Evolutionary conservation across 2,329 filamentous ascomycete genomes (phyloP).

Genomic region (Ophiocordyceps polyrhachis-furcata): DNA sequence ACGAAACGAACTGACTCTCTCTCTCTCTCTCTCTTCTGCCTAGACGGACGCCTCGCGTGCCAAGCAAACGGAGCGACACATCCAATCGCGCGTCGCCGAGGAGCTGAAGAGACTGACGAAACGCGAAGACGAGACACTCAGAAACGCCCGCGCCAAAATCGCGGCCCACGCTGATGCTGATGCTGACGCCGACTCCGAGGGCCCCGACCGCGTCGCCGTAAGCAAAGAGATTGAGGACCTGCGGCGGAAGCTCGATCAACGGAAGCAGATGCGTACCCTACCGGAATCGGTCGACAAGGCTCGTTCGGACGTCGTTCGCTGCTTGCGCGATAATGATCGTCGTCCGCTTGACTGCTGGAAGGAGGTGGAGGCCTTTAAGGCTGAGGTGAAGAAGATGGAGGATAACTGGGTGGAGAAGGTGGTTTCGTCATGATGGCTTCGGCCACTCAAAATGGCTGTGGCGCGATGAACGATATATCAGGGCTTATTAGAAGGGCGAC

Average conservation of each 20-base stretch:
- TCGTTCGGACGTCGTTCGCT: slow-evolving; percentile 58
- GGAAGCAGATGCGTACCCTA: slow-evolving; percentile 47
- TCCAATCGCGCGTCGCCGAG: slow-evolving; percentile 69
- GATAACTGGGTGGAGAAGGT: slow-evolving; percentile 75
- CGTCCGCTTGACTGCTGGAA: slow-evolving; percentile 86
- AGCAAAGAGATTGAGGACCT: slow-evolving; percentile 40
- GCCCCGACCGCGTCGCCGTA: slow-evolving; percentile 26
- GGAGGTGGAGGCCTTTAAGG: slow-evolving; percentile 82
- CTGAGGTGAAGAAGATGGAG: slow-evolving; percentile 73
- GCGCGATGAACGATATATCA: too few species aligned
- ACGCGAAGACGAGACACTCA: slow-evolving; percentile 50
- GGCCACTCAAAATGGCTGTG: background rate
- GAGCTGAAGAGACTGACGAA: slow-evolving; percentile 69
- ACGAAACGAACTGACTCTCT: background rate
- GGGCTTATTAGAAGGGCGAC: background rate
- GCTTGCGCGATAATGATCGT: slow-evolving; percentile 67
- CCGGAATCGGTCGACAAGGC: slow-evolving; percentile 58
- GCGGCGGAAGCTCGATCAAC: slow-evolving; percentile 38
- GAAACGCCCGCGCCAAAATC: slow-evolving; percentile 46
- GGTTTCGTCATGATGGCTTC: slow-evolving; percentile 16
- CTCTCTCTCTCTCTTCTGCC: background rate
- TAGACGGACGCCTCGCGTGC: slow-evolving; percentile 80
- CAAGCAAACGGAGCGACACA: slow-evolving; percentile 66
- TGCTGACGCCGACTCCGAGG: slow-evolving; percentile 17
- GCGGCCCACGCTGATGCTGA: slow-evolving; percentile 41